Percentiles rank a stretch among this genome's conserved stretches.
Conservation (phyloP, 2,329 filamentous ascomycete species). For the Claviceps arundinis region DNA sequence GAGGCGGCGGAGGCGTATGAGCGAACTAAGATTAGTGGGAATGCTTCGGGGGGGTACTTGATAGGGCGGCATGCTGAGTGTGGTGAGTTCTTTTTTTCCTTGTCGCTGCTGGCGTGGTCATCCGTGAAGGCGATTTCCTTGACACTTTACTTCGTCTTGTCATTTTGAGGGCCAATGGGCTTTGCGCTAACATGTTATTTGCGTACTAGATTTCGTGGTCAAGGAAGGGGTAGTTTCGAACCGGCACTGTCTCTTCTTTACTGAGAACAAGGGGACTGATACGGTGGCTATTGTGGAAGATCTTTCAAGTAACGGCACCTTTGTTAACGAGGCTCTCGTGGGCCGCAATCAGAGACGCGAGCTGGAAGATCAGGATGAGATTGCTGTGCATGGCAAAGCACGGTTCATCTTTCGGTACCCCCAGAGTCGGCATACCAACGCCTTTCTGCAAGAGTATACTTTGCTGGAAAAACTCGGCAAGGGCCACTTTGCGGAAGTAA, state of each 20-base stretch:
- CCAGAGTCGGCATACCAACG: slow-evolving; percentile 55
- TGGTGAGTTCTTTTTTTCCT: slow-evolving; percentile 41
- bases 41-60: slow-evolving; percentile 70
- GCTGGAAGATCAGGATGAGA: slow-evolving; percentile 79
- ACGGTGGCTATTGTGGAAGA: slow-evolving; percentile 74
- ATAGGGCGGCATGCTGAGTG: slow-evolving; percentile 91
- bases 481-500: slow-evolving; percentile 90
- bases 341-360: slow-evolving; percentile 87
- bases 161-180: not conserved
- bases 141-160: no score
- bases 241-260: slow-evolving; percentile 60
- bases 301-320: slow-evolving; percentile 90
- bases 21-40: slow-evolving; percentile 43
- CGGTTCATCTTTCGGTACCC: slow-evolving; percentile 91
- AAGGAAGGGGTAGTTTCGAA: slow-evolving; percentile 77
- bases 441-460: slow-evolving; percentile 76
- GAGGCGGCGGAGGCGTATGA: slow-evolving; percentile 50
- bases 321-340: slow-evolving; percentile 81
- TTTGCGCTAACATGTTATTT: not conserved
- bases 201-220: slow-evolving; percentile 49
- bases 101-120: not conserved
- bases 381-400: slow-evolving; percentile 72
- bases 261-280: slow-evolving; percentile 42
- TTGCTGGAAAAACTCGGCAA: slow-evolving; percentile 79
- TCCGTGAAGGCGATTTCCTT: not conserved